Conservation (phyloP, 1,284 basidiomycete genomes). For the Vanrija sp. region DNA sequence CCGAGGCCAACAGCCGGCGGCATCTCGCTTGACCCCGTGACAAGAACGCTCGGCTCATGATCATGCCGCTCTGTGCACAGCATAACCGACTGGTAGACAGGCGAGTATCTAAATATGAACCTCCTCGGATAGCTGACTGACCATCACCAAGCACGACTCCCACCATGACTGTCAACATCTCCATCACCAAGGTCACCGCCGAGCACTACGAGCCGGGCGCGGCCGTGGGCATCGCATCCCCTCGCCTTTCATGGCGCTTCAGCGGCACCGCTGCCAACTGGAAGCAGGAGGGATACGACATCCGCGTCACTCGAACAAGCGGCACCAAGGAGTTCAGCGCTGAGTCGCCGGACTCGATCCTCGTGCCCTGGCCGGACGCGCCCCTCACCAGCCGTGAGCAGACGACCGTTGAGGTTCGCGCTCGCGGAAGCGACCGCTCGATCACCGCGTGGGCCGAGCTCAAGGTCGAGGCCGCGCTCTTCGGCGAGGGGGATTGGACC, state of each 20-base stretch:
- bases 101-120: no score
- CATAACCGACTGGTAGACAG: no score
- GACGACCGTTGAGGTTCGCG: conserved; percentile 19
- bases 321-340: conserved; percentile 15
- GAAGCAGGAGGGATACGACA: conserved; percentile 31
- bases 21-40: background rate
- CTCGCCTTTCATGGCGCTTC: conserved; percentile 37
- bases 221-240: conserved; percentile 17
- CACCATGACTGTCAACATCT: background rate
- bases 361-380: conserved; percentile 34
- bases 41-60: background rate
- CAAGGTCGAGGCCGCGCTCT: conserved; percentile 25
- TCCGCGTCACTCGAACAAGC: conserved; percentile 15
- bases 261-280: conserved; percentile 17
- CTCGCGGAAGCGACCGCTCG: conserved; percentile 16
- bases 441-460: conserved; percentile 4
- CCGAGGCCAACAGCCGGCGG: background rate
- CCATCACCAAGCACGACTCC: background rate
- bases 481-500: conserved; percentile 25
- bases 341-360: conserved; percentile 14
- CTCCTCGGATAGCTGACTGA: background rate
- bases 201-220: conserved; percentile 31
- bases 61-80: no score
- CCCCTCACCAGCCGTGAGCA: conserved; percentile 22
- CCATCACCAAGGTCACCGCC: conserved; percentile 3